Percentiles rank a stretch among this genome's conserved stretches.
phyloP scores from a whole-genome alignment of 345 rosid species.

The Linum tenue region DNA sequence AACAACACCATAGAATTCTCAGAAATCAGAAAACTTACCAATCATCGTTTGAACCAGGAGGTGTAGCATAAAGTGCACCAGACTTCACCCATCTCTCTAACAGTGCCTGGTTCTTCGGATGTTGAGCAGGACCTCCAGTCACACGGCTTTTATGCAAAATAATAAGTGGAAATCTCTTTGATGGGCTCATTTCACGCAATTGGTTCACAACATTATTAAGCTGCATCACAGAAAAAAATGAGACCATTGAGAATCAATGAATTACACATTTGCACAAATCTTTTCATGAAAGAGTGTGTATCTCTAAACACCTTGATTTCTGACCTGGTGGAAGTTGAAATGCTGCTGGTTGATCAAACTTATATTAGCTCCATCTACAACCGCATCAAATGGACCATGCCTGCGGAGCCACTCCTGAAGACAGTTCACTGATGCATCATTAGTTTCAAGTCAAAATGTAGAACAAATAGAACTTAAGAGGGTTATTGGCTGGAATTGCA shows the following conservation, averaged over 20 bases:
- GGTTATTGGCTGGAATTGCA: not conserved
- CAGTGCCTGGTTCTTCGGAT: slow-evolving; percentile 52
- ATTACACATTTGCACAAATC: not conserved
- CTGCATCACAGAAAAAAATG: slow-evolving; percentile 28
- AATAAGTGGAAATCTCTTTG: slow-evolving; percentile 70
- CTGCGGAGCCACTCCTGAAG: slow-evolving; percentile 67
- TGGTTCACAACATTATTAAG: slow-evolving; percentile 48
- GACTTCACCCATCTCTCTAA: slow-evolving; percentile 61
- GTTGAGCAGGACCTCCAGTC: slow-evolving; percentile 50
- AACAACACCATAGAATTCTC: not conserved
- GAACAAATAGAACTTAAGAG: not conserved
- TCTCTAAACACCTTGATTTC: not conserved
- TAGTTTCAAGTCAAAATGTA: not conserved
- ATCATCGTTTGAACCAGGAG: slow-evolving; percentile 92
- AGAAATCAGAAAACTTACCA: slow-evolving; percentile 40
- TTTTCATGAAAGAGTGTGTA: slow-evolving; percentile 1
- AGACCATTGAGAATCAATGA: slow-evolving; percentile 2
- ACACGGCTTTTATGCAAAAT: slow-evolving; percentile 74
- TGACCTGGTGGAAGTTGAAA: slow-evolving; percentile 67
- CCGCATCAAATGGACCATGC: slow-evolving; percentile 95
- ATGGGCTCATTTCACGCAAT: slow-evolving; percentile 48
- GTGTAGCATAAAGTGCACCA: slow-evolving; percentile 79
- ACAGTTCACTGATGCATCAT: slow-evolving; percentile 13
- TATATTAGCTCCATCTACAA: slow-evolving; percentile 82
- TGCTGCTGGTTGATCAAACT: slow-evolving; percentile 42